Percentiles rank a stretch among this genome's conserved stretches.
Conservation (phyloP, 306 rosid species). For the Vigna mungo region DNA sequence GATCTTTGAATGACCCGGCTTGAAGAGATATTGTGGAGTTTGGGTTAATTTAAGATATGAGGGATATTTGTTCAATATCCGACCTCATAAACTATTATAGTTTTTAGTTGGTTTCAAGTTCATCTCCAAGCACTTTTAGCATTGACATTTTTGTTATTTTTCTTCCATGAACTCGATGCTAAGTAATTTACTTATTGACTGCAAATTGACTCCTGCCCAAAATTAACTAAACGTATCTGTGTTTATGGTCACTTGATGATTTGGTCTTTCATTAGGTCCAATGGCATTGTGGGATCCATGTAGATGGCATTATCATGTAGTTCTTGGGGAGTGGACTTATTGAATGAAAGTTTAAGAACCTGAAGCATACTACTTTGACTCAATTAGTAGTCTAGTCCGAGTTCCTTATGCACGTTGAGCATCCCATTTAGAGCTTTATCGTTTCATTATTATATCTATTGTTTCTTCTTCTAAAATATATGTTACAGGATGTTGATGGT, state of each 20-base stretch:
- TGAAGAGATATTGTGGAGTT: neutral
- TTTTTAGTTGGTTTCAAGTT: neutral
- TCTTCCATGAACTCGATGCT: neutral
- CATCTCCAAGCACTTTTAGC: neutral
- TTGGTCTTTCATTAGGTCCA: neutral
- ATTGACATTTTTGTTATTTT: neutral
- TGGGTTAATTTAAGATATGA: neutral
- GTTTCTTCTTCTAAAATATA: constrained; percentile 1
- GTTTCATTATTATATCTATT: neutral
- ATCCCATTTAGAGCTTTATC: constrained; percentile 5
- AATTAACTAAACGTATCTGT: neutral
- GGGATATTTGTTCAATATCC: neutral
- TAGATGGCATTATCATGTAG: too few species aligned
- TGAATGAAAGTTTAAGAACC: neutral
- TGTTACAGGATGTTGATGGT: constrained; percentile 10
- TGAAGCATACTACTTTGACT: neutral
- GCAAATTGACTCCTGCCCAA: neutral
- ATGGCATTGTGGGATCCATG: too few species aligned
- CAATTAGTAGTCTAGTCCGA: neutral
- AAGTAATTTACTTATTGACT: neutral
- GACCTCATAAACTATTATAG: neutral
- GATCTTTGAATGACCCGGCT: neutral
- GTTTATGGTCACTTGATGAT: neutral
- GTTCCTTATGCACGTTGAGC: neutral
- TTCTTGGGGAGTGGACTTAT: constrained; percentile 11